Evolutionary conservation across 1,284 basidiomycete genomes (phyloP), one percentile per base, ranked within the genome.

Genomic region (Sporisorium scitamineum): DNA sequence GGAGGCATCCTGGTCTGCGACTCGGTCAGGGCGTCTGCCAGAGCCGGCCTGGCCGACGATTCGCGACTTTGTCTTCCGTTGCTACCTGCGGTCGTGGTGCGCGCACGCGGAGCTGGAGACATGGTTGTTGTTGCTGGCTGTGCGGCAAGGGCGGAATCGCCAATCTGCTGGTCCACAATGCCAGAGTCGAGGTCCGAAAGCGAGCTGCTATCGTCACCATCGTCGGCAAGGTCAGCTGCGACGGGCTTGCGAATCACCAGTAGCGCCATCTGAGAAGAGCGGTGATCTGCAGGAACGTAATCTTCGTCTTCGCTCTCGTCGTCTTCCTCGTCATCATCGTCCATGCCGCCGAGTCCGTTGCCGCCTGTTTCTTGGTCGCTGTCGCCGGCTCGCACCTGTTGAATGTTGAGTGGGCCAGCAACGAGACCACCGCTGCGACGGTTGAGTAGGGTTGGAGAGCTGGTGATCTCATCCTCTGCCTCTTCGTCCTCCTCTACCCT

Each of bases 1-100:
- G 76, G 75, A 24, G 74, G 73, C 79, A 79, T 80, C 34, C 51
- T 53, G 8, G 56, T 65, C 42, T 78, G 72, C 20, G 73, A 76
- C 18, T 78, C 75, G 10, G 69, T 77, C n/a, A 67, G 45, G 16
- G 45, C 54, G 20, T 65, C 60, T 16, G 55, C 20, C 2, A 45
- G 27, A 5, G 58, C 51, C 3, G 53, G 56, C 37, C 54, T 69
- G 37, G 61, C 48, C 29, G 64, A 68, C 7, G 61, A 52, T 20
- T 64, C 64, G 26, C 60, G 52, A 39, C 56, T 63, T 39, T 11
- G 14, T 39, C n/a, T n/a, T n/a, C 37, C 37, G 42, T 7, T 27
- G 47, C 60, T 47, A n/a, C 48, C 55, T 7, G 54, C 39, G 7
- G 53, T 54, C 8, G 48, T 48, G 1, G 62, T 65, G 32, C 55